A percentile compares a stretch with the other conserved stretches of the same genome.
These are phyloP conservation scores for Chaetomium olivaceum DNA, from an alignment of 2,329 filamentous ascomycete genomes.

Conservation along the genomic window DNA sequence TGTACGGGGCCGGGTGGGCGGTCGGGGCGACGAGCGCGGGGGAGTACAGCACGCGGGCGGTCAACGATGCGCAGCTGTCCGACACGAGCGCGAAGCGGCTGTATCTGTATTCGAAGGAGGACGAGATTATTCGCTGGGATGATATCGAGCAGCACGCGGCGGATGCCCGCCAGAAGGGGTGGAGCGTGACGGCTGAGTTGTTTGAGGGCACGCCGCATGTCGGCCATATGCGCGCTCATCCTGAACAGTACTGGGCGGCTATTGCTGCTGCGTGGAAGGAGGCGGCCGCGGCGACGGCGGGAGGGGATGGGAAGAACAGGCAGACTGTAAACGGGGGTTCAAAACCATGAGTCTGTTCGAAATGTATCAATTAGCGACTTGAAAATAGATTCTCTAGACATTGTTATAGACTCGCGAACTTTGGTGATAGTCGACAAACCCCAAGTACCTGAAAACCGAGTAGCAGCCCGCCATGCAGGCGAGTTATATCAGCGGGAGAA, in stretches of 20 bases:
- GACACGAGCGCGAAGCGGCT: constrained; percentile 46
- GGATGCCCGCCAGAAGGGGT: constrained; percentile 50
- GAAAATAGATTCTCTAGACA: background rate
- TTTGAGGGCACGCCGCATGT: constrained; percentile 63
- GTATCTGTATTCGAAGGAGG: constrained; percentile 60
- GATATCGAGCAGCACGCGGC: constrained; percentile 58
- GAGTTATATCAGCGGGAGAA: background rate
- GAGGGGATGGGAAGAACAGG: background rate
- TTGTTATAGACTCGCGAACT: background rate
- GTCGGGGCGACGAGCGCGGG: constrained; percentile 45
- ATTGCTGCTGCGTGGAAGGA: constrained; percentile 36
- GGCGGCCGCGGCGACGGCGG: constrained; percentile 1
- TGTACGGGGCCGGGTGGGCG: constrained; percentile 40
- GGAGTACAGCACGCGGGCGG: constrained; percentile 41
- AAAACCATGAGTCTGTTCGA: background rate
- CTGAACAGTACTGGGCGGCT: constrained; percentile 58
- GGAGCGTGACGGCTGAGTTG: constrained; percentile 48
- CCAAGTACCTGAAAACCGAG: too few species aligned
- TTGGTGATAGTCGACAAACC: too few species aligned
- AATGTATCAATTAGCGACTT: background rate
- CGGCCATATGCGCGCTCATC: constrained; percentile 59
- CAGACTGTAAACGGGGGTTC: background rate
- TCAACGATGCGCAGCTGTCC: constrained; percentile 42
- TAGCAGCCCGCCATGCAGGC: background rate
- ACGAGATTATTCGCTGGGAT: constrained; percentile 56